Percentiles rank a stretch among this genome's conserved stretches.
Conservation (phyloP, 768 basidiomycete species). For the Leccinum rimulosum region DNA sequence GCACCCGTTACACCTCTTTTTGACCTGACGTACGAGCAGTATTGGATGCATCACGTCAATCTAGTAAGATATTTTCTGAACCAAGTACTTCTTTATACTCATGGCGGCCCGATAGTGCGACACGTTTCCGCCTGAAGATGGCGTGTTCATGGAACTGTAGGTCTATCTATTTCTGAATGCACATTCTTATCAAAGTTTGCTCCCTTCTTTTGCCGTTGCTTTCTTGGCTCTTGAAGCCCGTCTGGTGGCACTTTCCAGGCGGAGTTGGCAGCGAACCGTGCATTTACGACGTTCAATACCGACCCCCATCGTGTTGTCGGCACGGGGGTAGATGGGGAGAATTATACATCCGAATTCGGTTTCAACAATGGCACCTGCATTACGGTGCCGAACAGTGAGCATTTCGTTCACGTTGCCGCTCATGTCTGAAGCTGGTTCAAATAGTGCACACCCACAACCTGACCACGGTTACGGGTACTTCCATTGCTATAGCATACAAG, state of each 20-base stretch:
- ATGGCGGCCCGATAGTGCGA: slow-evolving; percentile 2
- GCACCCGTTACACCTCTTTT: neutral
- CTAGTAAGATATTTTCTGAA: neutral
- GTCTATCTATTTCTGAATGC: neutral
- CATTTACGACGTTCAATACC: neutral
- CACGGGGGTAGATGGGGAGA: slow-evolving; percentile 1
- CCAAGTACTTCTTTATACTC: neutral
- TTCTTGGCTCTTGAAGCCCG: neutral
- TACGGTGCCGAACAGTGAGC: slow-evolving; percentile 13
- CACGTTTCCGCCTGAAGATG: neutral
- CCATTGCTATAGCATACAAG: slow-evolving; percentile 10
- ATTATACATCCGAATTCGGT: slow-evolving; percentile 6
- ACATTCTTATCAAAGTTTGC: neutral
- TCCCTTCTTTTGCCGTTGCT: neutral
- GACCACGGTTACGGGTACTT: slow-evolving; percentile 8
- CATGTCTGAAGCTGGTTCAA: neutral
- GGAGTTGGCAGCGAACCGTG: slow-evolving; percentile 9
- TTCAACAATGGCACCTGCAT: neutral
- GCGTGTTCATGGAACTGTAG: slow-evolving; percentile 8
- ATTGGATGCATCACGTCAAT: slow-evolving; percentile 5
- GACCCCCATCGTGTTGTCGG: neutral
- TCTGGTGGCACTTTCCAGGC: neutral
- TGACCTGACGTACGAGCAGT: neutral
- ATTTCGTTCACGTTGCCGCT: neutral
- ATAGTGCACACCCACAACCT: slow-evolving; percentile 17